Evolutionary conservation across 805 yeast species (phyloP).

Genomic region (Ogataea zsoltii): DNA sequence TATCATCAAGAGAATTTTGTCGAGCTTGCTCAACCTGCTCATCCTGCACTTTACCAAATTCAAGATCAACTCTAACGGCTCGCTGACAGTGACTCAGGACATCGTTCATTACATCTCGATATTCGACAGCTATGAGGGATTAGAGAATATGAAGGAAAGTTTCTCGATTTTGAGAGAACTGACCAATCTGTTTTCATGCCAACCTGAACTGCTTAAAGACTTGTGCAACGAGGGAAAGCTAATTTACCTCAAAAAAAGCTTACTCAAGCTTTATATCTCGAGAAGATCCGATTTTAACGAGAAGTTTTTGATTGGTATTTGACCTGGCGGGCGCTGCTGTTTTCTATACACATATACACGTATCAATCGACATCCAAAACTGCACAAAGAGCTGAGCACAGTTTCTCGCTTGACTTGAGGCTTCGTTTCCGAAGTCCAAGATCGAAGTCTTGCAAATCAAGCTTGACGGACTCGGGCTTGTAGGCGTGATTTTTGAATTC

Average conservation of each 20-base stretch:
- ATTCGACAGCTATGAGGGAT: slow-evolving; percentile 23
- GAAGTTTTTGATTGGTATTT: slow-evolving; percentile 37
- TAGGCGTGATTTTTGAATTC: slow-evolving; percentile 20
- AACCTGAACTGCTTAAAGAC: slow-evolving; percentile 74
- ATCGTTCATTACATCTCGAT: slow-evolving; percentile 66
- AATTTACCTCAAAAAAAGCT: slow-evolving; percentile 59
- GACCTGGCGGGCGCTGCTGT: background rate
- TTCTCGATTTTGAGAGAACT: slow-evolving; percentile 64
- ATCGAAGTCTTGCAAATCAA: slow-evolving; percentile 14
- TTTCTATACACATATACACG: background rate
- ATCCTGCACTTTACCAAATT: slow-evolving; percentile 74
- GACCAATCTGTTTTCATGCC: slow-evolving; percentile 82
- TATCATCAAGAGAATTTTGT: slow-evolving; percentile 23
- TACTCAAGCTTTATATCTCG: slow-evolving; percentile 64
- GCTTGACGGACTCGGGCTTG: slow-evolving; percentile 11
- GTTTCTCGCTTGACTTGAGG: background rate
- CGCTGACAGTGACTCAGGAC: slow-evolving; percentile 78
- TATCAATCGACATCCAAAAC: background rate
- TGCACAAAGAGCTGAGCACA: slow-evolving; percentile 7
- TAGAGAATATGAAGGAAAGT: slow-evolving; percentile 54
- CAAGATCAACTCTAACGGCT: slow-evolving; percentile 79
- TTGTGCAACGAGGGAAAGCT: slow-evolving; percentile 81
- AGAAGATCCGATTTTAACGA: slow-evolving; percentile 71
- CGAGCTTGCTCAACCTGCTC: slow-evolving; percentile 48
- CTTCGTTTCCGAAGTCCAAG: slow-evolving; percentile 4